Percentiles rank a stretch among this genome's conserved stretches.
Conservation (phyloP, 345 rosid species). For the Toxicodendron radicans region DNA sequence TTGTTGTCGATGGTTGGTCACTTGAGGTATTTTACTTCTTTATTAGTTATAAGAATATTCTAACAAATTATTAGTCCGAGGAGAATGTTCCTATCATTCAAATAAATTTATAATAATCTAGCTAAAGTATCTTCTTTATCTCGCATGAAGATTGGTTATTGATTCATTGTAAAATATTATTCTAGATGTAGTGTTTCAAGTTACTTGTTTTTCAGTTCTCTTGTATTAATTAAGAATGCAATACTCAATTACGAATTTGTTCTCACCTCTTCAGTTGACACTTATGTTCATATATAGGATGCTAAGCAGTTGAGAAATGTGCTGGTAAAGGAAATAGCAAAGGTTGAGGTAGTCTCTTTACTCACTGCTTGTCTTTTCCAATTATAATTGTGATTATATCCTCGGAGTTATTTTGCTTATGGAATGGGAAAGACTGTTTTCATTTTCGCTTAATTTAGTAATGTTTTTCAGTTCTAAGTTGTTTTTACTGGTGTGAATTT, state of each 20-base stretch:
- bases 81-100: conserved; percentile 1
- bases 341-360: conserved; percentile 44
- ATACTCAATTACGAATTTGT: neutral
- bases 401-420: conserved; percentile 1
- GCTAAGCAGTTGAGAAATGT: conserved; percentile 47
- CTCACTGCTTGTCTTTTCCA: neutral
- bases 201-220: conserved; percentile 6
- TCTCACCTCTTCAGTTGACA: conserved; percentile 7
- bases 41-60: neutral
- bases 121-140: neutral
- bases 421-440: neutral
- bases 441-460: neutral
- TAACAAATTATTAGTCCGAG: neutral
- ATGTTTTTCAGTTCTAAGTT: neutral
- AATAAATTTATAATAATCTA: neutral
- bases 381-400: neutral
- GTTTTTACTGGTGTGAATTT: neutral
- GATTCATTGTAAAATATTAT: conserved; percentile 11
- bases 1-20: conserved; percentile 64
- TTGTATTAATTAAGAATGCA: neutral
- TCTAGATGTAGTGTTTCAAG: neutral
- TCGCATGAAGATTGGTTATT: conserved; percentile 1
- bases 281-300: conserved; percentile 45
- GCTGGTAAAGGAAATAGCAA: conserved; percentile 47
- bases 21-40: conserved; percentile 42